Evolutionary conservation across 768 basidiomycete genomes (phyloP).

Genomic region (Mycena vulgaris): DNA sequence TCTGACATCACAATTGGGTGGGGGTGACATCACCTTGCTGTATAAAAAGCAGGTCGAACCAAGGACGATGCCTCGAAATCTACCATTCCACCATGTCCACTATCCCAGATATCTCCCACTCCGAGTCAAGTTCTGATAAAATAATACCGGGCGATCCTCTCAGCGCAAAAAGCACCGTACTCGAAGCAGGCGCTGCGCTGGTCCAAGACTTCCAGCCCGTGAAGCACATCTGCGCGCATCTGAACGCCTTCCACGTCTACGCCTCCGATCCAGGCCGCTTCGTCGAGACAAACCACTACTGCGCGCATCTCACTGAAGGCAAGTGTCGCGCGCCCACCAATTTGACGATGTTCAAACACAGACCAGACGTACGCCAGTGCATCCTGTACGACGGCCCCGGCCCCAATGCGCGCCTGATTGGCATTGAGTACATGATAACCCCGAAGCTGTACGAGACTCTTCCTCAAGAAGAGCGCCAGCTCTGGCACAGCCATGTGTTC

Average conservation of each 20-base stretch:
- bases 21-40: neutral
- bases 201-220: constrained; percentile 28
- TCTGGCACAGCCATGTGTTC: constrained; percentile 70
- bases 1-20: neutral
- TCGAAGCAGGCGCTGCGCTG: constrained; percentile 28
- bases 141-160: constrained; percentile 24
- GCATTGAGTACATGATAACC: constrained; percentile 67
- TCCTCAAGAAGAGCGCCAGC: constrained; percentile 62
- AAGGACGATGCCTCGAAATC: neutral
- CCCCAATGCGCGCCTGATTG: constrained; percentile 63
- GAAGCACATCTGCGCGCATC: constrained; percentile 33
- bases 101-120: neutral
- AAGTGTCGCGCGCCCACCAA: constrained; percentile 9
- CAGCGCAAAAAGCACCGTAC: constrained; percentile 19
- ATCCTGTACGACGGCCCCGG: constrained; percentile 60
- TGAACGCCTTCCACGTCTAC: constrained; percentile 39
- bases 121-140: too few relatives aligned
- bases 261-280: constrained; percentile 27
- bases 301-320: constrained; percentile 50
- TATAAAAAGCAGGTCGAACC: neutral
- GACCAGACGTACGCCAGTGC: constrained; percentile 50
- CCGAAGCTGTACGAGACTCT: constrained; percentile 61
- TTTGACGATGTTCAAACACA: neutral
- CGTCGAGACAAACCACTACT: constrained; percentile 53
- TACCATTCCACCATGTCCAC: neutral